phyloP scores from a whole-genome alignment of 768 basidiomycete species.

The Auriscalpium microsporum region DNA sequence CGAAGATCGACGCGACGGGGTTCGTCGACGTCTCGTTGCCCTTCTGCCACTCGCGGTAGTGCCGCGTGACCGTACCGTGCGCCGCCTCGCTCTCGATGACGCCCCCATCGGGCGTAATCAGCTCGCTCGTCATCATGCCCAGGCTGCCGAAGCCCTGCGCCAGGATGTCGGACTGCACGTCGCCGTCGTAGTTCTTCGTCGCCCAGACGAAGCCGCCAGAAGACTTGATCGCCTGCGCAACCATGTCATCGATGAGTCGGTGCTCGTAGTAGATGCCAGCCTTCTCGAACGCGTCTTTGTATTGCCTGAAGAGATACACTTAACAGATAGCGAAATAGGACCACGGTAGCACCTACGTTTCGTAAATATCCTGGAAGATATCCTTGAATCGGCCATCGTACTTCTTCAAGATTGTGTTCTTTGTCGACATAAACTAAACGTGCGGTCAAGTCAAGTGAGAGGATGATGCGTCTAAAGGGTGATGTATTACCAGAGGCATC shows the following conservation, averaged over 20 bases:
- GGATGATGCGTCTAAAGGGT: not conserved
- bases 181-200: conserved; percentile 52
- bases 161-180: conserved; percentile 83
- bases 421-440: conserved; percentile 87
- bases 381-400: conserved; percentile 99
- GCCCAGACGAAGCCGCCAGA: conserved; percentile 77
- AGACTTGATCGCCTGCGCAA: conserved; percentile 95
- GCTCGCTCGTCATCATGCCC: conserved; percentile 97
- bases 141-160: conserved; percentile 95
- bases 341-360: conserved; percentile 34
- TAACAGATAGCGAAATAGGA: not conserved
- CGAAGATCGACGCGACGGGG: conserved; percentile 97
- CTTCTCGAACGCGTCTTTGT: conserved; percentile 63
- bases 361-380: conserved; percentile 96
- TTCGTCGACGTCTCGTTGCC: conserved; percentile 97
- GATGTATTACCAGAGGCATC: conserved; percentile 48
- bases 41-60: conserved; percentile 96
- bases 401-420: conserved; percentile 95
- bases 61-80: conserved; percentile 93
- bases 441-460: not conserved
- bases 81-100: conserved; percentile 95
- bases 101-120: conserved; percentile 90
- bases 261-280: conserved; percentile 88
- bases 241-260: conserved; percentile 96
- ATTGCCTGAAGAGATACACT: conserved; percentile 34